Base-by-base conservation (phyloP, 106 monocot species). In the Acanthochlamys bracteata region DNA sequence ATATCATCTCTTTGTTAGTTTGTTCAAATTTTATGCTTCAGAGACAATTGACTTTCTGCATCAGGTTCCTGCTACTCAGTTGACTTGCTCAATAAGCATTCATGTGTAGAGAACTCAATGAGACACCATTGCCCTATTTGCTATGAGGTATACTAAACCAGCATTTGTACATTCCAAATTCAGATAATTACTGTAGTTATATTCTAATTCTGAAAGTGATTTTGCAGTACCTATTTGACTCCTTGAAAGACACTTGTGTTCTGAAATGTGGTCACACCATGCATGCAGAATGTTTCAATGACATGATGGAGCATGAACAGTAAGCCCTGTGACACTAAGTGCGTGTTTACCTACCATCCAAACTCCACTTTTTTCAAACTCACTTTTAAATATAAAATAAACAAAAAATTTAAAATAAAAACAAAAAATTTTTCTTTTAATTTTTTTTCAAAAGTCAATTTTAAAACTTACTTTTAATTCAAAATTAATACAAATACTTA, bases 161-260 rank as follows among this genome's bases (percentile, higher is more conserved):
- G 69, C 61, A 53, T 2, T 55, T 55, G 3, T 55, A 55, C 2
- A n/a, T 55, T 55, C 20, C 20, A 15, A 8, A 55, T 15, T 55
- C 15, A 0, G n/a, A 10, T 55, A 55, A 12, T 61, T 39, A 20
- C 49, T 70, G n/a, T 64, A 25, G 39, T 11, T 20, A 49, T 26
- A 11, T 59, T 24, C 20, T 76, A 54, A 71, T 76, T 24, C 54
- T 68, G 6, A 42, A 53, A 57, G 19, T 62, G 56, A 69, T 12
- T 49, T 49, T 79, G 78, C 81, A 94, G 86, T 94, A 89, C 79
- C 83, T 94, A 55, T 94, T 94, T 64, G 94, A 94, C 57, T 94
- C 89, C 0, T 55, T 90, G 75, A 74, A 79, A 66, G 90, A 80
- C 24, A 84, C 90, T 54, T 69, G 71, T 16, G 94, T 95, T 51